Conservation (phyloP, 2,329 filamentous ascomycete species). For the Fusarium sp. region DNA sequence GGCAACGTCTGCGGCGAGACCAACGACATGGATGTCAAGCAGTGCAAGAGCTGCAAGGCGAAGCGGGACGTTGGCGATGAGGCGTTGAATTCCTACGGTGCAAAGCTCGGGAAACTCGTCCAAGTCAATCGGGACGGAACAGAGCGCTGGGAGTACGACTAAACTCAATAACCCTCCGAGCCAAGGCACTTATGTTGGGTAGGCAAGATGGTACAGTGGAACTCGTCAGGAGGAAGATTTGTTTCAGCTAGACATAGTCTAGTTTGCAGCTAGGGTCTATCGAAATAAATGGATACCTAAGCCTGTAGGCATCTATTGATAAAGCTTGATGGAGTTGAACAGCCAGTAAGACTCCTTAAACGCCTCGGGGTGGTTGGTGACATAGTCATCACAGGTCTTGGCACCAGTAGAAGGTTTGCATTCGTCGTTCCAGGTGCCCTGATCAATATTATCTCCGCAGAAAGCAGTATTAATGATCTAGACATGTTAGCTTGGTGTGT, state of each 20-base stretch:
- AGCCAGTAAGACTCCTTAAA: conserved; percentile 16
- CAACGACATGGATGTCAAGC: conserved; percentile 5
- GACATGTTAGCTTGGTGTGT: neutral
- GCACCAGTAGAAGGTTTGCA: conserved; percentile 53
- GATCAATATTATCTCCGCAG: conserved; percentile 70
- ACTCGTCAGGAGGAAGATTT: neutral
- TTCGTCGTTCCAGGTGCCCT: conserved; percentile 28
- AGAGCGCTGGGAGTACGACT: conserved; percentile 15
- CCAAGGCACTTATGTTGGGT: neutral
- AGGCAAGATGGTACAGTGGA: neutral
- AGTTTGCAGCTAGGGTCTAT: neutral
- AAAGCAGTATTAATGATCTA: conserved; percentile 76
- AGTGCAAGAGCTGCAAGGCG: conserved; percentile 2
- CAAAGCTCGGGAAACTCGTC: conserved; percentile 6
- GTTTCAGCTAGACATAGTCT: neutral
- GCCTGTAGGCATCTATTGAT: neutral
- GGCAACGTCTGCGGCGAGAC: neutral
- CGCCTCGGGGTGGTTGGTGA: conserved; percentile 70
- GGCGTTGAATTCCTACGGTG: conserved; percentile 1
- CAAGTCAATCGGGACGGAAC: conserved; percentile 4
- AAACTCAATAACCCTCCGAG: neutral
- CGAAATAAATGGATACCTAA: fast-evolving
- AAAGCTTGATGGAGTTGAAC: conserved; percentile 22
- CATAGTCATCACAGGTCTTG: conserved; percentile 75
- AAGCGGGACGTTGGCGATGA: conserved; percentile 8